A percentile compares a stretch with the other conserved stretches of the same genome.
phyloP scores from a whole-genome alignment of 805 yeast species.

The Candida pseudoglaebosa region DNA sequence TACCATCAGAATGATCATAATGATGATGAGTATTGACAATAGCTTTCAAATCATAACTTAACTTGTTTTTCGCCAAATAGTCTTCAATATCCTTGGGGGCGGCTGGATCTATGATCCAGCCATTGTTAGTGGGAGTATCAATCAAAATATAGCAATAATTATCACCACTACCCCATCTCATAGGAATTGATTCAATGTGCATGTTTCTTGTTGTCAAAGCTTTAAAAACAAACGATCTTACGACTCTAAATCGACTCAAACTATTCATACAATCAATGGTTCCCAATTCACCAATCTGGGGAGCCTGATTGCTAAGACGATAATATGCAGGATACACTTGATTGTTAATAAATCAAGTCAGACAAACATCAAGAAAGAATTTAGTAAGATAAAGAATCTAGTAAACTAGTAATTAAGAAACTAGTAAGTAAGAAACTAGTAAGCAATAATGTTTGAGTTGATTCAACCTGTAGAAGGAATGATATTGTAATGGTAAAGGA shows the following conservation, averaged over 20 bases:
- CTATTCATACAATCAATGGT: not conserved
- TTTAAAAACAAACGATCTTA: not conserved
- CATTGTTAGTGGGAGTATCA: conserved; percentile 59
- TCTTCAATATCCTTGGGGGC: conserved; percentile 63
- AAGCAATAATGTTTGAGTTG: no score
- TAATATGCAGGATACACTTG: no score
- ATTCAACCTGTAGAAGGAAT: no score
- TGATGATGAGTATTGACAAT: conserved; percentile 97
- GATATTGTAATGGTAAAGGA: no score
- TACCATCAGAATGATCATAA: conserved; percentile 92
- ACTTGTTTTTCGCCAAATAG: conserved; percentile 39
- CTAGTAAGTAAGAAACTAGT: no score
- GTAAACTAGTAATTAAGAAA: no score
- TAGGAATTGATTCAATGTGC: conserved; percentile 80
- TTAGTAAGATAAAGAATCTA: no score
- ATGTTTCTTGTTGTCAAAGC: conserved; percentile 42
- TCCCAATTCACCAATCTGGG: no score
- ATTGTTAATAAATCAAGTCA: no score
- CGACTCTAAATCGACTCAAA: not conserved
- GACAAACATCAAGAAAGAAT: no score
- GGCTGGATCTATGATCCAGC: conserved; percentile 93
- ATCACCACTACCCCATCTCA: conserved; percentile 95
- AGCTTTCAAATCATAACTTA: conserved; percentile 54
- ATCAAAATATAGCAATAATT: conserved; percentile 80
- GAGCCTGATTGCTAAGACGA: no score